Percentiles rank a stretch among this genome's conserved stretches.
Conservation (phyloP, 148 eudicot genomes). For the Vaccinium vitisidaea region DNA sequence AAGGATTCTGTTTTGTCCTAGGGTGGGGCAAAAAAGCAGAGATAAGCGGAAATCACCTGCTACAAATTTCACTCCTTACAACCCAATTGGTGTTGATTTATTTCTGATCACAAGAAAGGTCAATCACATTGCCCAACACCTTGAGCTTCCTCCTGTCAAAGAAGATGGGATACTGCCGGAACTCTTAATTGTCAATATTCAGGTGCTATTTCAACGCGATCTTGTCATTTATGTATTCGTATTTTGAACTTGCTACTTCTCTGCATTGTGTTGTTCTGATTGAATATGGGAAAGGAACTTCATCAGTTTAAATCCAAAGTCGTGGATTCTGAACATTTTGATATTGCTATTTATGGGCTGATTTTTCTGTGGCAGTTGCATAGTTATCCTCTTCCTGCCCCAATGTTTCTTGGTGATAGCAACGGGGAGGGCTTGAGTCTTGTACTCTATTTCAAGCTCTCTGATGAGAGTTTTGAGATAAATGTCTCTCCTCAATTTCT, state of each 20-base stretch:
- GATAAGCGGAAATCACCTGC: constrained; percentile 73
- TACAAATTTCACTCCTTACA: constrained; percentile 50
- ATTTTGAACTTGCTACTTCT: neutral
- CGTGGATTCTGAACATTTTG: neutral
- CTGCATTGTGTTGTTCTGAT: neutral
- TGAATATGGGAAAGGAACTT: neutral
- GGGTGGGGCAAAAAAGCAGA: constrained; percentile 67
- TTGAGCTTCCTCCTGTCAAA: constrained; percentile 63
- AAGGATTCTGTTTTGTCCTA: constrained; percentile 51
- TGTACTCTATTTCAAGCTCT: constrained; percentile 74
- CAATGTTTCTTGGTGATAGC: constrained; percentile 67
- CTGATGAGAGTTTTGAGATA: constrained; percentile 52
- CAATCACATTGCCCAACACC: constrained; percentile 79
- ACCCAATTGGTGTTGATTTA: constrained; percentile 74
- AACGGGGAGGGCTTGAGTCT: constrained; percentile 92
- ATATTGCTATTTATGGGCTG: neutral
- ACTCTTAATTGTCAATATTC: constrained; percentile 76
- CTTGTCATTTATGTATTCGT: neutral
- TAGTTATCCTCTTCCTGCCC: constrained; percentile 47
- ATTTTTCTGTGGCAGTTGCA: constrained; percentile 49
- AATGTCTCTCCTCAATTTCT: constrained; percentile 65
- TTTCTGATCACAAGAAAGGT: constrained; percentile 61
- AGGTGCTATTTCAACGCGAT: constrained; percentile 35
- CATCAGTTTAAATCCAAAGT: neutral
- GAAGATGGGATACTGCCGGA: constrained; percentile 49